Evolutionary conservation across 257 asterid genomes (phyloP).

Genomic region (Fraxinus anomala): DNA sequence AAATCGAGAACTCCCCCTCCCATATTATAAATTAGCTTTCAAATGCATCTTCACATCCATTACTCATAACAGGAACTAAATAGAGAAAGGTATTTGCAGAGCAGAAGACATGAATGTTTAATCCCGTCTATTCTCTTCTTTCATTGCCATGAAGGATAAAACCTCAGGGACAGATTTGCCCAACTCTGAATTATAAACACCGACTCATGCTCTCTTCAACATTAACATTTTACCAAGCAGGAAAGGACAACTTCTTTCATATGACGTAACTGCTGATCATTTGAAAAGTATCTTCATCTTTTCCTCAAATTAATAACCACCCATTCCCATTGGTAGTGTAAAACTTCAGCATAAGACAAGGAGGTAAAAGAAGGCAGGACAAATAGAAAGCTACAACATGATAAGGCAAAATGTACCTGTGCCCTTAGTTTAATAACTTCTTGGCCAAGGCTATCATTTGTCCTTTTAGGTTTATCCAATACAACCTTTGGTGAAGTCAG

Average conservation of each 20-base stretch:
- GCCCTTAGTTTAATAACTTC: constrained; percentile 81
- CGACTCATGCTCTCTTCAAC: constrained; percentile 11
- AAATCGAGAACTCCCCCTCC: too few species aligned
- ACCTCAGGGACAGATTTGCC: not conserved
- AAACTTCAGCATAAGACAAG: not conserved
- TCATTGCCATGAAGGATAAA: not conserved
- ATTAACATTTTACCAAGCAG: constrained; percentile 6
- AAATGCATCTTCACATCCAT: not conserved
- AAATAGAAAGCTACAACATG: not conserved
- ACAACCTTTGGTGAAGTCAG: constrained; percentile 79
- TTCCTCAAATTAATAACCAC: constrained; percentile 19
- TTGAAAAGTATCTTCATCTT: constrained; percentile 10
- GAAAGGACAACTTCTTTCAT: constrained; percentile 15
- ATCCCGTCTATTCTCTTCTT: constrained; percentile 12
- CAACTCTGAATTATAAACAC: not conserved
- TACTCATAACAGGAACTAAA: not conserved
- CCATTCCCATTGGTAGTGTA: constrained; percentile 13
- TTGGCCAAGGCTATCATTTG: constrained; percentile 70
- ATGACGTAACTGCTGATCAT: constrained; percentile 1
- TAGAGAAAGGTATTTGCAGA: too few species aligned
- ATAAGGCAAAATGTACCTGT: constrained; percentile 57
- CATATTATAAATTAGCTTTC: too few species aligned
- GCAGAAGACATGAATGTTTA: not conserved
- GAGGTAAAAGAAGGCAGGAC: not conserved
- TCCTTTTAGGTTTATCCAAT: constrained; percentile 63